Percentiles rank a stretch among this genome's conserved stretches.
Conservation (phyloP, 331 rosid genomes). For the Arachis monticola region DNA sequence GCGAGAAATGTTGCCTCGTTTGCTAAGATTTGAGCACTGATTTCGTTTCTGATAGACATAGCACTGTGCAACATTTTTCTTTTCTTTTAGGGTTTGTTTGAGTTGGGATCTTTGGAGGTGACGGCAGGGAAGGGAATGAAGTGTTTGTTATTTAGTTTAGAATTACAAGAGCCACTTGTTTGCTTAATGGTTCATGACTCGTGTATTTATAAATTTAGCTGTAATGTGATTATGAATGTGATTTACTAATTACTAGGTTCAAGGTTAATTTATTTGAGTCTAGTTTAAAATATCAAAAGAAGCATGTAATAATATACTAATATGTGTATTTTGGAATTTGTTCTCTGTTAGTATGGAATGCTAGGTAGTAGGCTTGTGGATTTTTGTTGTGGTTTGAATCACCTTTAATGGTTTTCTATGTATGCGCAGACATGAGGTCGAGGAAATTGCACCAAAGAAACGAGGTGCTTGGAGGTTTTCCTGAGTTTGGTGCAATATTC, state of each 20-base stretch:
- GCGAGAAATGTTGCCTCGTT: background rate
- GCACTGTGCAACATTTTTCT: no score
- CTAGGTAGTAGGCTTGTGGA: background rate
- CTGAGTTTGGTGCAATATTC: constrained; percentile 69
- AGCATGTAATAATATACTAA: background rate
- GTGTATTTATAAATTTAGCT: background rate
- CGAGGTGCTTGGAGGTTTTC: constrained; percentile 36
- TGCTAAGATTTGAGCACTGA: no score
- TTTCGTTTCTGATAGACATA: no score
- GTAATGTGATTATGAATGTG: background rate
- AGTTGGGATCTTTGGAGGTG: no score
- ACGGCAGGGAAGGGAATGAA: background rate
- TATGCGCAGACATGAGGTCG: constrained; percentile 19
- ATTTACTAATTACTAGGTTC: background rate
- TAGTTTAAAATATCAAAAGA: background rate
- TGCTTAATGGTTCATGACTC: constrained; percentile 12
- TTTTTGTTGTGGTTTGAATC: constrained; percentile 2
- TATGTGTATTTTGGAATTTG: constrained; percentile 12
- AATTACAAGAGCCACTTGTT: background rate
- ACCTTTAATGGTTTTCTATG: constrained; percentile 7
- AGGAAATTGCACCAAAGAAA: constrained; percentile 23
- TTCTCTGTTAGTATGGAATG: background rate
- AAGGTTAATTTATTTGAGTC: background rate
- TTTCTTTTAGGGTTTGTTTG: no score
- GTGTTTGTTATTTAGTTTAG: background rate